Percentiles rank a stretch among this genome's conserved stretches.
phyloP scores from a whole-genome alignment of 2,329 filamentous ascomycete species.

The Pseudocercospora ulei region DNA sequence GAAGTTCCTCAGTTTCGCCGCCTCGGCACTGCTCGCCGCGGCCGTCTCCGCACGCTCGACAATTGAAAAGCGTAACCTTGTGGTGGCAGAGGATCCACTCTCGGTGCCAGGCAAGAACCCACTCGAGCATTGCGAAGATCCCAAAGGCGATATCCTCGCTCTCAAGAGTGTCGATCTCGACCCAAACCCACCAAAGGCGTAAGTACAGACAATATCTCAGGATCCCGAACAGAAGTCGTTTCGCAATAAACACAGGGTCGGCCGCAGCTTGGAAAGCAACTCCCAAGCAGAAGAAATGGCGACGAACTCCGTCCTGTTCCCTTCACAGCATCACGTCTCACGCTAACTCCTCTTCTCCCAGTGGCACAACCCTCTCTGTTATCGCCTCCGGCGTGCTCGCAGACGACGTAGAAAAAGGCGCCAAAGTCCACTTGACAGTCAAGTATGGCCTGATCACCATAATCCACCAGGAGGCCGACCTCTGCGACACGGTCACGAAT shows the following conservation, averaged over 20 bases:
- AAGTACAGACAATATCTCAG: slow-evolving; percentile 29
- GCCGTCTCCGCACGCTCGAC: slow-evolving; percentile 28
- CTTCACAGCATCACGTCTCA: not conserved
- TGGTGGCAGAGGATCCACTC: slow-evolving; percentile 40
- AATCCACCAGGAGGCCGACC: slow-evolving; percentile 67
- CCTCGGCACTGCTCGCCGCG: slow-evolving; percentile 28
- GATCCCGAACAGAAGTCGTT: not conserved
- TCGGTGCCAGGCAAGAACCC: slow-evolving; percentile 79
- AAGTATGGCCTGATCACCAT: slow-evolving; percentile 91
- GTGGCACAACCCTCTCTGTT: slow-evolving; percentile 69
- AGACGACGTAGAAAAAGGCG: slow-evolving; percentile 63
- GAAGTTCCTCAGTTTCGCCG: slow-evolving; percentile 30
- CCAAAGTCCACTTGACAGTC: slow-evolving; percentile 72
- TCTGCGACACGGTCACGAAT: slow-evolving; percentile 81
- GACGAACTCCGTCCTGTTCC: too few species aligned
- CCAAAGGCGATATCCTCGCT: slow-evolving; percentile 58
- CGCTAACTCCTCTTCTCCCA: slow-evolving; percentile 36
- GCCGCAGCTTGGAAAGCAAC: too few species aligned
- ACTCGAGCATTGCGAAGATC: slow-evolving; percentile 65
- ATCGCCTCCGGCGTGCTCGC: slow-evolving; percentile 65
- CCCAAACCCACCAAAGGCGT: slow-evolving; percentile 84
- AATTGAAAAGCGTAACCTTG: slow-evolving; percentile 19
- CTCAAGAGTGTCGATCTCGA: slow-evolving; percentile 70
- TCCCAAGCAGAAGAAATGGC: too few species aligned
- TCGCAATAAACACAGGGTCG: slow-evolving; percentile 1